A percentile compares a stretch with the other conserved stretches of the same genome.
Evolutionary conservation across 78 protist genomes (phyloP).

Genomic region (Dictyostelium purpureum): DNA sequence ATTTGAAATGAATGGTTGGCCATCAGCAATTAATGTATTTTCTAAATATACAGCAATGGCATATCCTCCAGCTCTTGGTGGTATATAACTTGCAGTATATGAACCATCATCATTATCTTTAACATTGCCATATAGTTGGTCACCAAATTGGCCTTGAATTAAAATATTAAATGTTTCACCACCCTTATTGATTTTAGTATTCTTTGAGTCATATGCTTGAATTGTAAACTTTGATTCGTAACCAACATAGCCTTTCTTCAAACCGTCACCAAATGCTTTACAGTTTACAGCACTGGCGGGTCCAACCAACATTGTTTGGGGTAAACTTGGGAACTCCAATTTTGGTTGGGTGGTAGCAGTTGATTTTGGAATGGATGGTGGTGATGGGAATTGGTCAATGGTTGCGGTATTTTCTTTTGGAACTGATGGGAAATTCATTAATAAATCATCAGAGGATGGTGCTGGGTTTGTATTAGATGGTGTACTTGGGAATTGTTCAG

Average conservation of each 20-base stretch:
- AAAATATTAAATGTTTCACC: constrained; percentile 77
- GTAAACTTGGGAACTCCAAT: constrained; percentile 31
- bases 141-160: constrained; percentile 72
- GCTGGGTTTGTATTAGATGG: neutral
- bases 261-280: constrained; percentile 33
- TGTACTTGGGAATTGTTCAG: constrained; percentile 56
- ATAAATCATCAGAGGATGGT: neutral
- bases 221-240: constrained; percentile 64
- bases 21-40: constrained; percentile 19
- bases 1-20: constrained; percentile 32
- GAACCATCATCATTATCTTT: constrained; percentile 68
- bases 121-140: constrained; percentile 72
- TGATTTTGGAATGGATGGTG: neutral
- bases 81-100: constrained; percentile 41
- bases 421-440: constrained; percentile 56
- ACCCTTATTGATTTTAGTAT: constrained; percentile 41
- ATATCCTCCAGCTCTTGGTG: constrained; percentile 72
- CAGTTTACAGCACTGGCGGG: constrained; percentile 3
- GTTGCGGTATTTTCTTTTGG: constrained; percentile 20
- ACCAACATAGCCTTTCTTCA: constrained; percentile 17
- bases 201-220: constrained; percentile 42
- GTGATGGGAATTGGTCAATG: constrained; percentile 44
- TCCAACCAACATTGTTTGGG: neutral
- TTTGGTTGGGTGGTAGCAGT: neutral
- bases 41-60: constrained; percentile 76